Conservation (phyloP, 139 green algal genomes). For the Chlorella sorokiniana region DNA sequence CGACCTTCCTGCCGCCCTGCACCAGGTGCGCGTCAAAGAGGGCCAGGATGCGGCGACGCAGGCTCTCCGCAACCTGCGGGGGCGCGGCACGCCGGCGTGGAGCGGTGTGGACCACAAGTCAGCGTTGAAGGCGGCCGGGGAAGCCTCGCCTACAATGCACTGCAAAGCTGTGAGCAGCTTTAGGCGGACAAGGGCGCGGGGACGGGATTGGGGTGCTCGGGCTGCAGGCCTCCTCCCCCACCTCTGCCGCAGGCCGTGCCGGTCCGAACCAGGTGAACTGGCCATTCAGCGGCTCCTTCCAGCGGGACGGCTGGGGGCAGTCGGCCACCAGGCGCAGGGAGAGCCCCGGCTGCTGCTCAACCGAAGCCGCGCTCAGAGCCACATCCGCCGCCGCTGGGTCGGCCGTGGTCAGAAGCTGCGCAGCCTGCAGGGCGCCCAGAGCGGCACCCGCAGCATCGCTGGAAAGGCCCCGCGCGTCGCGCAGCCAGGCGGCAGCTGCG, state of each 20-base stretch:
- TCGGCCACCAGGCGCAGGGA: slow-evolving; percentile 35
- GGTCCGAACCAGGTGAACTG: slow-evolving; percentile 66
- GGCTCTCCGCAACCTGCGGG: slow-evolving; percentile 61
- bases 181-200: too few species aligned
- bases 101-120: too few species aligned
- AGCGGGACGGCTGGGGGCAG: background rate
- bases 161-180: too few species aligned
- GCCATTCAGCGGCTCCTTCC: slow-evolving; percentile 61
- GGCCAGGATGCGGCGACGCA: slow-evolving; percentile 69
- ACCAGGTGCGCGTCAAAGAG: slow-evolving; percentile 82
- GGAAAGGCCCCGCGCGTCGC: background rate
- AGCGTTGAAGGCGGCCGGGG: too few species aligned
- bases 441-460: background rate
- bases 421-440: slow-evolving; percentile 35
- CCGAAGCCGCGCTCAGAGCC: background rate
- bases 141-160: too few species aligned
- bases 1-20: slow-evolving; percentile 64
- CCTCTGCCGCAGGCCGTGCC: slow-evolving; percentile 46
- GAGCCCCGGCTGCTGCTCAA: background rate
- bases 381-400: background rate
- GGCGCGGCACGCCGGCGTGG: too few species aligned
- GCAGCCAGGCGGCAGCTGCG: slow-evolving; percentile 32
- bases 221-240: background rate
- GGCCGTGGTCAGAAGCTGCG: slow-evolving; percentile 28
- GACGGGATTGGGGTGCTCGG: too few species aligned